These are phyloP conservation scores for Lentinula sp. DNA, from an alignment of 768 basidiomycete species.

Conservation along the genomic window DNA sequence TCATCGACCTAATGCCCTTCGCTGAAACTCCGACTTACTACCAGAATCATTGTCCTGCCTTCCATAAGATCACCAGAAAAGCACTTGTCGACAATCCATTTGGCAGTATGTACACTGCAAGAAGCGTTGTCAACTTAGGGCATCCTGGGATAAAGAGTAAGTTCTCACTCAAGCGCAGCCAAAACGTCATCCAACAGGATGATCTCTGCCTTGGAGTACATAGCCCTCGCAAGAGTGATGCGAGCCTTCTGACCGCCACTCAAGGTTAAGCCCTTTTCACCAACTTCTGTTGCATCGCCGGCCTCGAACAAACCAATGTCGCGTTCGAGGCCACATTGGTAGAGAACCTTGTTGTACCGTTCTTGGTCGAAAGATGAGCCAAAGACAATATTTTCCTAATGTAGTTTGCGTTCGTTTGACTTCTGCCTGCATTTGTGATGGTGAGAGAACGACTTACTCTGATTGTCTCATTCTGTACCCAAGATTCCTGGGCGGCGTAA, in stretches of 20 bases:
- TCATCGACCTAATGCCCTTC: no score
- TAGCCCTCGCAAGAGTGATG: slow-evolving; percentile 38
- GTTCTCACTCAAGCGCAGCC: slow-evolving; percentile 48
- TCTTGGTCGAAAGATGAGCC: slow-evolving; percentile 71
- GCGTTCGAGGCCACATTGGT: slow-evolving; percentile 66
- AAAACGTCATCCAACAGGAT: slow-evolving; percentile 71
- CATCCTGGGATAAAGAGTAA: background rate
- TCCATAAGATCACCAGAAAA: slow-evolving; percentile 71
- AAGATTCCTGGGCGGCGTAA: slow-evolving; percentile 81
- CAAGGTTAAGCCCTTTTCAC: slow-evolving; percentile 62
- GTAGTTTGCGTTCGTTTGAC: background rate
- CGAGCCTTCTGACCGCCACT: slow-evolving; percentile 44
- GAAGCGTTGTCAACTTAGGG: slow-evolving; percentile 8
- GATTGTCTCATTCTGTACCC: slow-evolving; percentile 81
- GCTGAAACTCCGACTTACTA: slow-evolving; percentile 32
- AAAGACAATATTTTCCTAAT: slow-evolving; percentile 75
- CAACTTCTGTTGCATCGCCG: slow-evolving; percentile 65
- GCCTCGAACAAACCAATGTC: slow-evolving; percentile 68
- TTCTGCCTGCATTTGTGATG: background rate
- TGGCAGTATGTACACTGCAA: slow-evolving; percentile 61
- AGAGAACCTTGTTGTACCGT: slow-evolving; percentile 70
- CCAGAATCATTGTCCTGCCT: slow-evolving; percentile 81
- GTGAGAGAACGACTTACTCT: slow-evolving; percentile 24
- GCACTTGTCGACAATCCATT: slow-evolving; percentile 76
- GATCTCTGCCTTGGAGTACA: slow-evolving; percentile 49